Conservation (phyloP, 2,329 filamentous ascomycete species). For the Phyllosticta paracitricarpa region DNA sequence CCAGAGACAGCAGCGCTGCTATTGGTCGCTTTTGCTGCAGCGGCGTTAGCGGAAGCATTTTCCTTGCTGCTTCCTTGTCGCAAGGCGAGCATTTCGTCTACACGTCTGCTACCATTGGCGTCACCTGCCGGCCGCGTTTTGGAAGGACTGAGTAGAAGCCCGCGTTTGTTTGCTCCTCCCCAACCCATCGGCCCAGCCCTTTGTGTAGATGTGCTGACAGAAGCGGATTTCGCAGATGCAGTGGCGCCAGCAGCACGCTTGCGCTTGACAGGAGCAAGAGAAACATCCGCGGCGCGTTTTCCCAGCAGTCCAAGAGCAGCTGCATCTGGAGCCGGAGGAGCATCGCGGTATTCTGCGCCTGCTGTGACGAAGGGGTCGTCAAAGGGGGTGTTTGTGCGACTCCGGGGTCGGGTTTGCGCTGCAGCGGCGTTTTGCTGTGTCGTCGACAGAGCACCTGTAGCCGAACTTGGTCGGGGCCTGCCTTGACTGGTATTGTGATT, state of each 20-base stretch:
- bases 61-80: constrained; percentile 13
- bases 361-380: neutral
- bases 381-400: neutral
- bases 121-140: neutral
- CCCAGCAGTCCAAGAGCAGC: constrained; percentile 34
- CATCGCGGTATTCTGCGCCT: constrained; percentile 1
- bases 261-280: constrained; percentile 35
- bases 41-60: neutral
- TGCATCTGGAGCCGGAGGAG: constrained; percentile 16
- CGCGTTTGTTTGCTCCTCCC: constrained; percentile 29
- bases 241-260: constrained; percentile 27
- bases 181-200: constrained; percentile 34
- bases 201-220: neutral
- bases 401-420: neutral
- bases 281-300: constrained; percentile 33
- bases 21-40: neutral
- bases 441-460: neutral
- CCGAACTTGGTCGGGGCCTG: neutral
- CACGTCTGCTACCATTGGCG: neutral
- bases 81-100: constrained; percentile 3
- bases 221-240: constrained; percentile 17
- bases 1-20: constrained; percentile 16
- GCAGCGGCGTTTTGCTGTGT: neutral
- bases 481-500: neutral
- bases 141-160: constrained; percentile 4